Conservation (phyloP, 2,329 filamentous ascomycete genomes). For the Dactylella cylindrospora region DNA sequence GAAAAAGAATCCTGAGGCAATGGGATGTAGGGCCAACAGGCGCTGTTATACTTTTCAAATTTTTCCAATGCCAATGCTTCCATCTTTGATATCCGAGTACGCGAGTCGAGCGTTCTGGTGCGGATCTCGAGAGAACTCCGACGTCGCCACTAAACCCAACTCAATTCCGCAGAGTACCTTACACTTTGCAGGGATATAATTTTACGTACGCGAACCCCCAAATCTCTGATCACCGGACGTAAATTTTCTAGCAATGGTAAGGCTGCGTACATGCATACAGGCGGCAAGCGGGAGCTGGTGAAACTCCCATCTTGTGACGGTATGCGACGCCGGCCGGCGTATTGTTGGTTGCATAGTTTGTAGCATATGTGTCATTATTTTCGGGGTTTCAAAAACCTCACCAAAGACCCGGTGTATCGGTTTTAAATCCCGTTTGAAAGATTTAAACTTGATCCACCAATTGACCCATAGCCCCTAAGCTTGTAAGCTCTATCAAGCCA, state of each 20-base stretch:
- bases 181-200: slow-evolving; percentile 27
- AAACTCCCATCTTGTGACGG: neutral
- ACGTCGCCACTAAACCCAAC: slow-evolving; percentile 31
- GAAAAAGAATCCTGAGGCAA: neutral
- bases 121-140: slow-evolving; percentile 32
- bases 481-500: slow-evolving; percentile 4
- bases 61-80: slow-evolving; percentile 35
- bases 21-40: neutral
- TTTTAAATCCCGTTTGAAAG: slow-evolving; percentile 25
- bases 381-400: slow-evolving; percentile 11
- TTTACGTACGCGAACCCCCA: slow-evolving; percentile 40
- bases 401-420: slow-evolving; percentile 27
- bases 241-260: slow-evolving; percentile 1
- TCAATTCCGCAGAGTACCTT: slow-evolving; percentile 28
- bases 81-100: slow-evolving; percentile 25
- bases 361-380: slow-evolving; percentile 30
- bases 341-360: neutral
- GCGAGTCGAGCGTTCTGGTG: slow-evolving; percentile 6
- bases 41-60: neutral
- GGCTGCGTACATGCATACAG: neutral
- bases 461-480: slow-evolving; percentile 14
- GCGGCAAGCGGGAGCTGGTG: neutral
- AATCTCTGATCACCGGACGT: slow-evolving; percentile 26
- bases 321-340: neutral
- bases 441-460: slow-evolving; percentile 31